Percentiles rank a stretch among this genome's conserved stretches.
Conservation (phyloP, 2,329 filamentous ascomycete genomes). For the Ambrosiella beaveri region DNA sequence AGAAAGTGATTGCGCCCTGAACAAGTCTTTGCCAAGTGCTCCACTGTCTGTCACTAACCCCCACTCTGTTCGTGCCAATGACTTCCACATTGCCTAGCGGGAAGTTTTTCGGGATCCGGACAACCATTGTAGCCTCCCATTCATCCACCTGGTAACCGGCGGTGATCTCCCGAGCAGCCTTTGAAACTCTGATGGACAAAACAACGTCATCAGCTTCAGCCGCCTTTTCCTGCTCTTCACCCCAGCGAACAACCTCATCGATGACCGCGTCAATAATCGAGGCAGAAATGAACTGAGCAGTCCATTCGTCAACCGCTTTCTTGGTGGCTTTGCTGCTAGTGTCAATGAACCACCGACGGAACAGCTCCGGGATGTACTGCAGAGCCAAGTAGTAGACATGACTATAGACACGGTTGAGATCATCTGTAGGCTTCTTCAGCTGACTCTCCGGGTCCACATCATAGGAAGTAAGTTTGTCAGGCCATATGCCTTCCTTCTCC, state of each 20-base stretch:
- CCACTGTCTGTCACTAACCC: conserved; percentile 84
- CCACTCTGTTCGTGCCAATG: conserved; percentile 62
- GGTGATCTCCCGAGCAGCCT: conserved; percentile 55
- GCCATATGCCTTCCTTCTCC: conserved; percentile 45
- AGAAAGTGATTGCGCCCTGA: conserved; percentile 85
- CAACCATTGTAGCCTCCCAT: conserved; percentile 62
- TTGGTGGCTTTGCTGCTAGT: conserved; percentile 67
- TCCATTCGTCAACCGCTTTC: conserved; percentile 68
- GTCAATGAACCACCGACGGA: conserved; percentile 70
- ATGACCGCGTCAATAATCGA: conserved; percentile 49
- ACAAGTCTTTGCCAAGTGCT: conserved; percentile 75
- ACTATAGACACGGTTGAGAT: conserved; percentile 66
- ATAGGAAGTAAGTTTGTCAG: conserved; percentile 37
- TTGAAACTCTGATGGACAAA: conserved; percentile 52
- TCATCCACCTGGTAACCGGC: conserved; percentile 83
- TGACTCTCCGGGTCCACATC: conserved; percentile 40
- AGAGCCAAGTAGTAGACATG: conserved; percentile 75
- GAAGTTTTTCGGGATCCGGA: conserved; percentile 64
- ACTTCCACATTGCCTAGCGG: conserved; percentile 68
- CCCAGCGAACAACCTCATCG: conserved; percentile 52
- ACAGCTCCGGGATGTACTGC: conserved; percentile 58
- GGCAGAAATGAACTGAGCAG: conserved; percentile 63
- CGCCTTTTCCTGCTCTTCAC: conserved; percentile 31
- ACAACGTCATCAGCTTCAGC: conserved; percentile 33
- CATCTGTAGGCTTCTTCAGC: conserved; percentile 38